Percentiles rank a stretch among this genome's conserved stretches.
Conservation (phyloP, 1,139 yeast species). For the Yamadazyma atmosphaerica region DNA sequence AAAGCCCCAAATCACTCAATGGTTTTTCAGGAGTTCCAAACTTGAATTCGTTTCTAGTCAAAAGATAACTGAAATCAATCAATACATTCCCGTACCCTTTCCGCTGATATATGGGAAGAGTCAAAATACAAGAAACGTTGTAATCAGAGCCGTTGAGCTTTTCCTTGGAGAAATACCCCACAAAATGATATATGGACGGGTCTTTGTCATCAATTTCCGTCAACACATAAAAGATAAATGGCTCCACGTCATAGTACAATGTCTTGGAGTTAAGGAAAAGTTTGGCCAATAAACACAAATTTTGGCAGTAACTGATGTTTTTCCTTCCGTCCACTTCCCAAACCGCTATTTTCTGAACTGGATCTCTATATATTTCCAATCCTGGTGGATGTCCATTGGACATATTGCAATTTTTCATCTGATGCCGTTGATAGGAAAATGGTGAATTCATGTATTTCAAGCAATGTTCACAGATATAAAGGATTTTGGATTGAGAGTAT, state of each 20-base stretch:
- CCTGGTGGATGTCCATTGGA: slow-evolving; percentile 81
- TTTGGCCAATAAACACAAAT: slow-evolving; percentile 85
- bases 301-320: slow-evolving; percentile 81
- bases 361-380: slow-evolving; percentile 77
- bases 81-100: slow-evolving; percentile 87
- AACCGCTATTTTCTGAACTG: slow-evolving; percentile 51
- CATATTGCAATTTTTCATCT: slow-evolving; percentile 60
- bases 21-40: slow-evolving; percentile 97
- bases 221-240: slow-evolving; percentile 83
- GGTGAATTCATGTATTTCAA: slow-evolving; percentile 78
- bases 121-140: slow-evolving; percentile 87
- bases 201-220: slow-evolving; percentile 62
- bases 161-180: slow-evolving; percentile 93
- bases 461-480: slow-evolving; percentile 85
- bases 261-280: slow-evolving; percentile 89
- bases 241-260: slow-evolving; percentile 91
- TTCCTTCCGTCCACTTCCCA: slow-evolving; percentile 95
- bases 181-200: slow-evolving; percentile 65
- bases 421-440: slow-evolving; percentile 68
- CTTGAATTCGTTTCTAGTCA: slow-evolving; percentile 71
- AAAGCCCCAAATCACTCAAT: slow-evolving; percentile 77
- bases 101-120: slow-evolving; percentile 84
- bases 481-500: slow-evolving; percentile 58
- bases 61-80: slow-evolving; percentile 84
- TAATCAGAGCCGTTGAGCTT: slow-evolving; percentile 72